Evolutionary conservation across 768 basidiomycete species (phyloP).

Genomic region (Suillus cothurnatus): DNA sequence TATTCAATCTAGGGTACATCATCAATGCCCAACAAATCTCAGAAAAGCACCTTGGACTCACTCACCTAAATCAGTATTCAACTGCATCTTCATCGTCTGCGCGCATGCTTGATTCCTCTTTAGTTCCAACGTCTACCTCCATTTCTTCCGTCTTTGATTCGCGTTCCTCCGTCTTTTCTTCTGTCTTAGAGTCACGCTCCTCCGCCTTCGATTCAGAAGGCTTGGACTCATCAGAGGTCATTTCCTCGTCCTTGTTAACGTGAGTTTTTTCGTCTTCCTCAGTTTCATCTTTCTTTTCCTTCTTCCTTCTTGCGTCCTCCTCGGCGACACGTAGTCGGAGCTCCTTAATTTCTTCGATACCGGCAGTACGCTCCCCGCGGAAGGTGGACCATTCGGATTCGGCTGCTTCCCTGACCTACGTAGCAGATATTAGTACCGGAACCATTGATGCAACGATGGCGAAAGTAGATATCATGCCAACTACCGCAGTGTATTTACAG

Average conservation of each 20-base stretch:
- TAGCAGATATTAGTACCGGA: neutral
- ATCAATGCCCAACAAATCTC: neutral
- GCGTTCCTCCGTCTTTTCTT: constrained; percentile 38
- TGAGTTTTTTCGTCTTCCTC: constrained; percentile 19
- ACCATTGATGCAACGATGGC: neutral
- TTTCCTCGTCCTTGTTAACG: constrained; percentile 35
- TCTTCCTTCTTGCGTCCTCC: constrained; percentile 54
- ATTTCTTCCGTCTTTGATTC: constrained; percentile 35
- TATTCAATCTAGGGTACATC: constrained; percentile 4
- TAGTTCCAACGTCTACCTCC: constrained; percentile 26
- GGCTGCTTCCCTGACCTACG: constrained; percentile 59
- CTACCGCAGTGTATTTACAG: neutral
- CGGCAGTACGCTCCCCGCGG: constrained; percentile 55
- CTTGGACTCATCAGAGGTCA: constrained; percentile 31
- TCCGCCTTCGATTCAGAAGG: constrained; percentile 4
- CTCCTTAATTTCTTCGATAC: constrained; percentile 61
- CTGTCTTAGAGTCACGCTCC: constrained; percentile 16
- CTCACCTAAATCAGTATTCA: constrained; percentile 54
- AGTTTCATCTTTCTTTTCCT: constrained; percentile 37
- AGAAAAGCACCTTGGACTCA: too few relatives aligned
- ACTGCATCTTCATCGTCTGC: constrained; percentile 82
- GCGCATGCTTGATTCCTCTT: constrained; percentile 47
- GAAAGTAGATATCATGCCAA: neutral
- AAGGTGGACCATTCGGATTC: constrained; percentile 74
- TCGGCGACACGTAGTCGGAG: constrained; percentile 68